A percentile compares a stretch with the other conserved stretches of the same genome.
Evolutionary conservation across 1,139 yeast genomes (phyloP).

Genomic region (Eremothecium cymbalariae): DNA sequence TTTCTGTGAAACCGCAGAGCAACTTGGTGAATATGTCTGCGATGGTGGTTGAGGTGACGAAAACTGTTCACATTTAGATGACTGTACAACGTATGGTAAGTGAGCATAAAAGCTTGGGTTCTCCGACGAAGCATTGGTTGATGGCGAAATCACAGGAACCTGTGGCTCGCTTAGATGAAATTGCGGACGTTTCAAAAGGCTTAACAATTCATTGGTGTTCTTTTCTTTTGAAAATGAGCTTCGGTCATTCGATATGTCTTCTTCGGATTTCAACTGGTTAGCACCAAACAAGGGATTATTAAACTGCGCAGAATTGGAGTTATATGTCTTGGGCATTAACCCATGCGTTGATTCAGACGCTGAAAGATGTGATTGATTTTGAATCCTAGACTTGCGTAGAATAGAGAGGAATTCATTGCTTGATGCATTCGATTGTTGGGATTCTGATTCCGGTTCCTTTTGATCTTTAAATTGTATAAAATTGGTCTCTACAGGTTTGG

Average conservation of each 20-base stretch:
- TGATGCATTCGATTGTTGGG: background rate
- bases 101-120: background rate
- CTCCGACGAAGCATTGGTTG: background rate
- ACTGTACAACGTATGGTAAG: background rate
- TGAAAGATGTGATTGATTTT: background rate
- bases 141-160: background rate
- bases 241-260: background rate
- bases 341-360: background rate
- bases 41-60: no score
- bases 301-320: background rate
- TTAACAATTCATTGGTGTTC: conserved; percentile 5
- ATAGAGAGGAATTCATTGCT: conserved; percentile 2
- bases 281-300: conserved; percentile 1
- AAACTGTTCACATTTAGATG: no score
- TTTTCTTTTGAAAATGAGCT: background rate
- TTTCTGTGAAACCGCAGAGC: background rate
- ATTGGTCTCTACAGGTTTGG: background rate
- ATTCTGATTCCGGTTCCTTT: conserved; percentile 1
- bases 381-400: background rate
- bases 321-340: background rate
- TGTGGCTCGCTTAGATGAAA: no score
- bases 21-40: no score
- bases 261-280: background rate
- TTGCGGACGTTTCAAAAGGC: conserved; percentile 10
- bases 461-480: background rate